Conservation (phyloP, 306 rosid species). For the Oxytropis ochrocephala region DNA sequence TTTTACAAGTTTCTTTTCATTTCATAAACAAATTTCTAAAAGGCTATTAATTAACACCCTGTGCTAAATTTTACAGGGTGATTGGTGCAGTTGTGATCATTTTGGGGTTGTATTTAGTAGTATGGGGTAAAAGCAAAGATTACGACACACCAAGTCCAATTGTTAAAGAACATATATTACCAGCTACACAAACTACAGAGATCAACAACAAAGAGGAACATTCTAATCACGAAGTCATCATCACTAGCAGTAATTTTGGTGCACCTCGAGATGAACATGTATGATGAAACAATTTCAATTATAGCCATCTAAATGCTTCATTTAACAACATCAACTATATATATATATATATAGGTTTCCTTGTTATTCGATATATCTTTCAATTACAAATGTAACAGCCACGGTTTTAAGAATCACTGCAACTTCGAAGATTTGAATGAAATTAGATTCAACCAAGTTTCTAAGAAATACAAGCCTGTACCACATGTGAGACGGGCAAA, state of each 20-base stretch:
- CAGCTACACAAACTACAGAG: constrained; percentile 26
- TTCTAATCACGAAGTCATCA: constrained; percentile 21
- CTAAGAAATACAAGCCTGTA: background rate
- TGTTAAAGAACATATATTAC: constrained; percentile 20
- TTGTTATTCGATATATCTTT: constrained; percentile 14
- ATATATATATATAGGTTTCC: background rate
- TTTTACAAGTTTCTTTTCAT: too few species aligned
- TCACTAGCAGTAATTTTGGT: constrained; percentile 18
- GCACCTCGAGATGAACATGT: background rate
- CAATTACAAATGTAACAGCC: constrained; percentile 1
- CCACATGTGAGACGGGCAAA: background rate
- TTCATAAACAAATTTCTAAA: too few species aligned
- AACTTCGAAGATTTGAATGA: too few species aligned
- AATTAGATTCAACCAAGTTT: background rate
- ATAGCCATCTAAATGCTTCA: background rate
- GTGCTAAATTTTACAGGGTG: constrained; percentile 40
- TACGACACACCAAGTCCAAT: constrained; percentile 19
- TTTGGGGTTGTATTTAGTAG: constrained; percentile 63
- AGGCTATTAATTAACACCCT: too few species aligned
- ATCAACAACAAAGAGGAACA: constrained; percentile 21
- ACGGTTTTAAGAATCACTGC: too few species aligned
- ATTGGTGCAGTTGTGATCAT: constrained; percentile 70
- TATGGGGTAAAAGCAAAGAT: constrained; percentile 89
- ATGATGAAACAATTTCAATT: background rate
- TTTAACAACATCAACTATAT: constrained; percentile 7